phyloP scores from a whole-genome alignment of 352 stramenopile genomes.

The Phytophthora pinifolia region DNA sequence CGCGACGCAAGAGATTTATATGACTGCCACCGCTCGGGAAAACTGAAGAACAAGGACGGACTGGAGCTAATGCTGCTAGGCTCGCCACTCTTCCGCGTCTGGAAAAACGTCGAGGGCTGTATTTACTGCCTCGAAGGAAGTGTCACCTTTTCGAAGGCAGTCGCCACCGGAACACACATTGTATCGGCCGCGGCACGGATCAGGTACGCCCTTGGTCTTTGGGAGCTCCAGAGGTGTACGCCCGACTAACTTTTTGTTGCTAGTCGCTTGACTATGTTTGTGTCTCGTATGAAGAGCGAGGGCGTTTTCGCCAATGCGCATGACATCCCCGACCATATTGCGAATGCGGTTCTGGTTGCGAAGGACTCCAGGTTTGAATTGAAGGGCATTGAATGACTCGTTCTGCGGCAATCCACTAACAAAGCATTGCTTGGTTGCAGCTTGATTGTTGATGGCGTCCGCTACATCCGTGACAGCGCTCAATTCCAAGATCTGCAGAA shows the following conservation, averaged over 20 bases:
- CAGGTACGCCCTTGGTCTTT: conserved; percentile 25
- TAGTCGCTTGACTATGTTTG: conserved; percentile 50
- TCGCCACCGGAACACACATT: conserved; percentile 63
- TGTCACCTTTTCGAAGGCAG: conserved; percentile 56
- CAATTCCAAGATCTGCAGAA: conserved; percentile 53
- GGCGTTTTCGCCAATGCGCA: conserved; percentile 53
- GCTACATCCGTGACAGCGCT: conserved; percentile 50
- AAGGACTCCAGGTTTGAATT: conserved; percentile 55
- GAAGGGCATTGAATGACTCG: not conserved
- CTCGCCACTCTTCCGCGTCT: conserved; percentile 70
- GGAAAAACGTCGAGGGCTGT: conserved; percentile 68
- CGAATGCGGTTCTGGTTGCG: conserved; percentile 46
- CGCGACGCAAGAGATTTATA: conserved; percentile 40
- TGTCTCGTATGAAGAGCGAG: conserved; percentile 43
- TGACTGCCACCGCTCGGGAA: conserved; percentile 25
- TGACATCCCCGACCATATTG: conserved; percentile 66
- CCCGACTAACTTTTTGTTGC: conserved; percentile 4
- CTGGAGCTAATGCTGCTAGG: conserved; percentile 69
- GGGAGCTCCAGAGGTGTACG: not conserved
- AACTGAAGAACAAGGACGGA: conserved; percentile 54
- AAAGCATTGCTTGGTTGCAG: conserved; percentile 17
- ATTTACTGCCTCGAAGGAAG: conserved; percentile 75
- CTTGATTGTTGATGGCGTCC: conserved; percentile 57
- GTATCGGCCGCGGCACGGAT: conserved; percentile 49
- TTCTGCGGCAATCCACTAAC: conserved; percentile 8